Evolutionary conservation across 805 yeast species (phyloP).

Genomic region (Hanseniaspora clermontiae): DNA sequence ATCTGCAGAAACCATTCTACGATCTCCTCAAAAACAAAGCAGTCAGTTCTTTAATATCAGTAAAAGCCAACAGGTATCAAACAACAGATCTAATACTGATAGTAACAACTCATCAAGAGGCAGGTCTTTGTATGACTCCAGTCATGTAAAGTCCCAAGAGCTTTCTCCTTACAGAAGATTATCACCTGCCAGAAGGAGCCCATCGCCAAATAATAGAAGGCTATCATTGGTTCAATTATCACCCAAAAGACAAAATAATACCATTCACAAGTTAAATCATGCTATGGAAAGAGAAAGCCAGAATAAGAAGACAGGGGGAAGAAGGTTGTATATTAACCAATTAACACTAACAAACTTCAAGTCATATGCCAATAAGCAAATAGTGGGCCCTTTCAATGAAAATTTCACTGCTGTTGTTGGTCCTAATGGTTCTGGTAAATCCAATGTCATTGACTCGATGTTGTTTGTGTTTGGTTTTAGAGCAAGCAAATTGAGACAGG

Average conservation of each 20-base stretch:
- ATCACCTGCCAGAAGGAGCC: conserved; percentile 11
- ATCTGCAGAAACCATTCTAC: conserved; percentile 9
- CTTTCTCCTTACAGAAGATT: conserved; percentile 5
- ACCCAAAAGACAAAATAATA: conserved; percentile 30
- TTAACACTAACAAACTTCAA: conserved; percentile 76
- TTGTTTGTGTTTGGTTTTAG: conserved; percentile 94
- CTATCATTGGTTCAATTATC: conserved; percentile 33
- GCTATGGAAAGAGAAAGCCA: conserved; percentile 20
- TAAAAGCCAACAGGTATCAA: background rate
- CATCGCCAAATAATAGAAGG: conserved; percentile 20
- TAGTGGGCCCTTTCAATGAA: conserved; percentile 86
- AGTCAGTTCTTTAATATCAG: background rate
- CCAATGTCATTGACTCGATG: conserved; percentile 92
- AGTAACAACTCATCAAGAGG: background rate
- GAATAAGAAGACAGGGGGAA: conserved; percentile 27
- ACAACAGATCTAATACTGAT: background rate
- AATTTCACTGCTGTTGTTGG: conserved; percentile 97
- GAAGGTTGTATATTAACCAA: conserved; percentile 62
- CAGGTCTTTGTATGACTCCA: background rate
- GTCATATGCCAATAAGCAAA: conserved; percentile 87
- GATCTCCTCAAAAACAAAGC: conserved; percentile 14
- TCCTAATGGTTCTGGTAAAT: conserved; percentile 96
- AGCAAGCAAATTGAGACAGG: conserved; percentile 93
- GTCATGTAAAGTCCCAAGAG: background rate
- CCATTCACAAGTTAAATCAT: conserved; percentile 23